These are phyloP conservation scores for Elaphomyces granulatus DNA, from an alignment of 495 filamentous ascomycete genomes.

Conservation along the genomic window DNA sequence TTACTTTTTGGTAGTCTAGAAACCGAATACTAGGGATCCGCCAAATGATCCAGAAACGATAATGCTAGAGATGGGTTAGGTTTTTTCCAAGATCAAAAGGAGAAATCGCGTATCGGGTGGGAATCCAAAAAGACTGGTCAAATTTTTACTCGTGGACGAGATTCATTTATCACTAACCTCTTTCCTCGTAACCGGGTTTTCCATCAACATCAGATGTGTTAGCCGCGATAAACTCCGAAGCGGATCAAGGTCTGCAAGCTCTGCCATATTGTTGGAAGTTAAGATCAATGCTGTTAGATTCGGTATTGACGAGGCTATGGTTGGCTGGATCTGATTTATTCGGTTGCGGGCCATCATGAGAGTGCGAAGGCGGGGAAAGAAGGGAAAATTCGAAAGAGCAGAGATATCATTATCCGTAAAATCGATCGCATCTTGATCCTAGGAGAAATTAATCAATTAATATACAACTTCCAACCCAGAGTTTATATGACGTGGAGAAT, in stretches of 20 bases:
- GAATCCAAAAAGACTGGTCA: no score
- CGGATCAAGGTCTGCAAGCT: constrained; percentile 81
- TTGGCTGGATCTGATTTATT: constrained; percentile 61
- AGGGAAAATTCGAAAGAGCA: constrained; percentile 81
- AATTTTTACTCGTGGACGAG: no score
- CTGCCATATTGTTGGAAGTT: constrained; percentile 57
- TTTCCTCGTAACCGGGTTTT: constrained; percentile 82
- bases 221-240: constrained; percentile 51
- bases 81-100: no score
- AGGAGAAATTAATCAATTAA: constrained; percentile 4
- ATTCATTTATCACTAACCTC: constrained; percentile 79
- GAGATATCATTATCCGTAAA: constrained; percentile 97
- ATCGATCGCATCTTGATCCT: constrained; percentile 88
- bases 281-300: constrained; percentile 66
- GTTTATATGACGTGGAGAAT: no score
- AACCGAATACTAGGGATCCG: constrained; percentile 71
- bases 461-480: no score
- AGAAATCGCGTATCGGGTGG: no score
- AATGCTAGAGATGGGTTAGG: constrained; percentile 45
- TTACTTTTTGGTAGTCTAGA: constrained; percentile 87
- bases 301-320: constrained; percentile 57
- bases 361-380: constrained; percentile 70
- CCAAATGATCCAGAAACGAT: constrained; percentile 86
- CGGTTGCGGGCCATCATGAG: constrained; percentile 86
- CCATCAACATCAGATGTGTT: constrained; percentile 66